Conservation (phyloP, 306 rosid genomes). For the Hippophae tibetana region DNA sequence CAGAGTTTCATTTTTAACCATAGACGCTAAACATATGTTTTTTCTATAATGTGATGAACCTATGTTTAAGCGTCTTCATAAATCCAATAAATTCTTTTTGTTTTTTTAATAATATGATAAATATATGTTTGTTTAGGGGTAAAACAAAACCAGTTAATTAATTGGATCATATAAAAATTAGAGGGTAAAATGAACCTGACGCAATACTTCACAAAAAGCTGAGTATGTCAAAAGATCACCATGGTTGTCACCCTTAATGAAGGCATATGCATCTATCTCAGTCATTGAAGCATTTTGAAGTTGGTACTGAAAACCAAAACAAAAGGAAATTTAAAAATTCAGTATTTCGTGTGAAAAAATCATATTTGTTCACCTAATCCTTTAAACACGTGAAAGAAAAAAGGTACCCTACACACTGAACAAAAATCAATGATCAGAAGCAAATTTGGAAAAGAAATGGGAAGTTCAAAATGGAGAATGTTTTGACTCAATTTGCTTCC, state of each 20-base stretch:
- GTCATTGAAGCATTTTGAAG: conserved; percentile 69
- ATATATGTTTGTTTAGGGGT: too few species aligned
- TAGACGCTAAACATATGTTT: too few species aligned
- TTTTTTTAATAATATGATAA: too few species aligned
- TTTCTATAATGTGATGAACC: too few species aligned
- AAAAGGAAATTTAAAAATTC: not conserved
- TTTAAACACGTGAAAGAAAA: too few species aligned
- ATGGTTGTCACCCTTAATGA: conserved; percentile 58
- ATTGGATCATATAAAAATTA: too few species aligned
- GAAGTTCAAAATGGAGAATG: not conserved
- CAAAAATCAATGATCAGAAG: not conserved
- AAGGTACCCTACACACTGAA: not conserved
- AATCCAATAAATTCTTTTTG: too few species aligned
- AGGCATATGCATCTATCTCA: conserved; percentile 68
- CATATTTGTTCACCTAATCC: too few species aligned
- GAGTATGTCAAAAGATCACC: conserved; percentile 50
- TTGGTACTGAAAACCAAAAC: conserved; percentile 40
- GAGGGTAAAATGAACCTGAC: conserved; percentile 24
- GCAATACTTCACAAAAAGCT: conserved; percentile 63
- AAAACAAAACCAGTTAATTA: too few species aligned
- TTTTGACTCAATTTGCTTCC: not conserved
- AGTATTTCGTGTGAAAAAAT: too few species aligned
- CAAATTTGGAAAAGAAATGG: not conserved
- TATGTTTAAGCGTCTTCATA: too few species aligned
- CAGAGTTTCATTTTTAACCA: too few species aligned